Evolutionary conservation across 1,284 basidiomycete genomes (phyloP), one percentile per base, ranked within the genome.

Genomic region (Phlebopus sp.): DNA sequence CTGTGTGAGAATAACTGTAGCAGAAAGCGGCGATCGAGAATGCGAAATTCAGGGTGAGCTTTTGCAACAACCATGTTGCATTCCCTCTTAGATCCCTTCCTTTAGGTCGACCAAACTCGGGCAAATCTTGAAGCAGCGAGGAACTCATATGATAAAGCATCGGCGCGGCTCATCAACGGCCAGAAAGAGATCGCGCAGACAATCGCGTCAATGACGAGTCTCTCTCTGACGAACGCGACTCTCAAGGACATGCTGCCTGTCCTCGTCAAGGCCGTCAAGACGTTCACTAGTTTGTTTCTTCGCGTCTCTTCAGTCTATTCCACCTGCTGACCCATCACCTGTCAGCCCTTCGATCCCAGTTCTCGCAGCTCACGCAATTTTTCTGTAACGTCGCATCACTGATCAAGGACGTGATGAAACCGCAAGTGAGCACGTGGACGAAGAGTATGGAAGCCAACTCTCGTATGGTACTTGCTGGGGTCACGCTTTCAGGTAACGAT

Each of bases 391-490:
- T 58, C 2, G 37, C 42, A 1, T 59, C 57, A 8, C 52, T 57
- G 4, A 55, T 57, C 40, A 53, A 59, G 14, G 58, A 57, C 21
- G 55, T 57, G 31, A 57, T 59, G 49, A 52, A 27, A 42, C 55
- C 56, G 0, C 57, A 57, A 25, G 58, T 55, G 17, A 39, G 44
- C 1, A 59, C 57, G 2, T 57, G 44, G 49, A 49, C 44, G 25
- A 55, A 38, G 42, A 59, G 55, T 18, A 7, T 57, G 13, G 40
- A 59, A 30, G 47, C 57, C 2, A 55, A 42, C 17, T 55, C 56
- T n/a, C 31, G 27, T 14, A 46, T 59, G 48, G 45, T 59, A 8
- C 57, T 59, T 14, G 51, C 54, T 2, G 55, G 57, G 2, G 44
- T 57, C 19, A 47, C 37, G 10, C 14, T 15, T 10, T 17, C 19